These are phyloP conservation scores for Amoebophrya sp. DNA, from an alignment of 169 alveolate species.

Conservation along the genomic window DNA sequence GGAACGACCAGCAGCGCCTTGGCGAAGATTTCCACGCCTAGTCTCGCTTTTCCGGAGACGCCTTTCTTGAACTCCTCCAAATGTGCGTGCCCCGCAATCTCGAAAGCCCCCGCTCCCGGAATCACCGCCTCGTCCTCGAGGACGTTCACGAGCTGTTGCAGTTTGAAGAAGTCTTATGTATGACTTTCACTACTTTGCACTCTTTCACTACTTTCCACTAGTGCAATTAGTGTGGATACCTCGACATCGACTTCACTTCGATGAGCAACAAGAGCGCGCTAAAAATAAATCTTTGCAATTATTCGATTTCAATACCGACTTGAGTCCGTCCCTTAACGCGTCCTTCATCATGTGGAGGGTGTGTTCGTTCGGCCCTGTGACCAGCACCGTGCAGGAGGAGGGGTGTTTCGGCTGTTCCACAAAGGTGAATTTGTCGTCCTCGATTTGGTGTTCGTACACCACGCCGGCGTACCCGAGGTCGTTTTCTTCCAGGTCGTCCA, in stretches of 20 bases:
- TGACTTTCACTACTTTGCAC: no score
- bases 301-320: no score
- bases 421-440: conserved; percentile 96
- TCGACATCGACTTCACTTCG: no score
- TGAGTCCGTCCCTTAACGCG: conserved; percentile 92
- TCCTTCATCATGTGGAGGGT: conserved; percentile 71
- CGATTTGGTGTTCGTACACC: conserved; percentile 80
- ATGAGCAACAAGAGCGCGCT: no score
- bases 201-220: no score
- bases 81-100: conserved; percentile 73
- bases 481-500: conserved; percentile 71
- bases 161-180: no score
- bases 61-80: conserved; percentile 47
- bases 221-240: no score
- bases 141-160: conserved; percentile 91
- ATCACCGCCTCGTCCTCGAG: conserved; percentile 82
- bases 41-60: conserved; percentile 81
- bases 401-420: conserved; percentile 91
- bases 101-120: conserved; percentile 98
- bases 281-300: no score
- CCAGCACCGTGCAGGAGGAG: conserved; percentile 86
- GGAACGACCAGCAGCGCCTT: conserved; percentile 88
- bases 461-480: conserved; percentile 94
- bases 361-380: conserved; percentile 95
- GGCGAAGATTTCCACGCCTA: conserved; percentile 90